Conservation (phyloP, 352 stramenopile species). For the Saprolegnia diclina region DNA sequence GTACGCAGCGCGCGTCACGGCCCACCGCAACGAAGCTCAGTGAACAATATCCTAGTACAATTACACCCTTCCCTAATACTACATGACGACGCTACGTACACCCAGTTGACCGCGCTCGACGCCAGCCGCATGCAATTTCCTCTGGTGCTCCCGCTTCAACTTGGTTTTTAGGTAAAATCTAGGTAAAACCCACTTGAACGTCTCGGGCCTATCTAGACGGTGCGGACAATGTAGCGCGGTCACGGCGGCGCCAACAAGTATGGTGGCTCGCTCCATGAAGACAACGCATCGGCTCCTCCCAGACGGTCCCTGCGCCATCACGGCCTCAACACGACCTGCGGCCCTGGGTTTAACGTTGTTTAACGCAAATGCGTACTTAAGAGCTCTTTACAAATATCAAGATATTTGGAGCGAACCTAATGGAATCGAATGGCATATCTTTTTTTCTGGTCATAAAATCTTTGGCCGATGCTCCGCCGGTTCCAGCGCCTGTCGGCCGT, state of each 20-base stretch:
- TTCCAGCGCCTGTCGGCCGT: neutral
- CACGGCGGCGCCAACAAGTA: too few relatives aligned
- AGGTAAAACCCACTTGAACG: neutral
- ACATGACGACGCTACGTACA: too few relatives aligned
- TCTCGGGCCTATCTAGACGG: too few relatives aligned
- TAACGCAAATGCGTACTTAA: neutral
- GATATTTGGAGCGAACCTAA: neutral
- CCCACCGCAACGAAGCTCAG: constrained; percentile 13
- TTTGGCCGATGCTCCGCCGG: neutral
- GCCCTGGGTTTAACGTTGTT: neutral
- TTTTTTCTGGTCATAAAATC: neutral
- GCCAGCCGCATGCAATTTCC: neutral
- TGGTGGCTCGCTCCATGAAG: too few relatives aligned
- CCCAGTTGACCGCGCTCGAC: neutral
- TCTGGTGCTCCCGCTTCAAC: neutral
- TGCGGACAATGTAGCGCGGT: too few relatives aligned
- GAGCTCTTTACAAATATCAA: neutral
- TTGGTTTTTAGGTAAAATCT: neutral
- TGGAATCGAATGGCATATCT: neutral
- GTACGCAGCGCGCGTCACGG: constrained; percentile 7
- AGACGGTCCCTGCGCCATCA: too few relatives aligned
- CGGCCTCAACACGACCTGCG: too few relatives aligned
- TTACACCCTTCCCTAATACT: too few relatives aligned
- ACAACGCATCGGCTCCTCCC: too few relatives aligned
- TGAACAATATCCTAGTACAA: neutral